Percentiles rank a stretch among this genome's conserved stretches.
These are phyloP conservation scores for Mycena sp. DNA, from an alignment of 1,284 basidiomycete genomes.

Conservation along the genomic window DNA sequence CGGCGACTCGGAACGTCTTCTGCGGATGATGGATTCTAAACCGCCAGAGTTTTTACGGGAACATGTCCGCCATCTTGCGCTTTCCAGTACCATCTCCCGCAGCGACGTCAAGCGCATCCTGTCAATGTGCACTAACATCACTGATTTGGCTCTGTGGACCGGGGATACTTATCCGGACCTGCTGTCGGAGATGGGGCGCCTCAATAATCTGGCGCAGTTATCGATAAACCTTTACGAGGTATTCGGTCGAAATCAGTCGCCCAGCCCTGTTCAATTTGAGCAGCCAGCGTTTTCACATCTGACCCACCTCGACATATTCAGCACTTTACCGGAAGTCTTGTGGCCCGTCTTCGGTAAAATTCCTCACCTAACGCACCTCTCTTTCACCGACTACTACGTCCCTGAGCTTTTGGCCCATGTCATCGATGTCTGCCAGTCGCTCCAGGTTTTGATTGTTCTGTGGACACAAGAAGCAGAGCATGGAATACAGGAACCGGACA, in stretches of 20 bases:
- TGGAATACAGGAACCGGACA: not conserved
- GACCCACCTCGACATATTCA: constrained; percentile 26
- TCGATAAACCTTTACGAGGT: constrained; percentile 15
- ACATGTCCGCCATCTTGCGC: constrained; percentile 22
- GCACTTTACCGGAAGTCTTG: not conserved
- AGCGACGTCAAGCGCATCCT: constrained; percentile 3
- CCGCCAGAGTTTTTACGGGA: constrained; percentile 3
- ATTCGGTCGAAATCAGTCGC: constrained; percentile 5
- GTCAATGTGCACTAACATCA: constrained; percentile 13
- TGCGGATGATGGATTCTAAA: constrained; percentile 14
- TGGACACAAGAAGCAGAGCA: constrained; percentile 5
- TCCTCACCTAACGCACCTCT: constrained; percentile 16
- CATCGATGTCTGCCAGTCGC: not conserved
- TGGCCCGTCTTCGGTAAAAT: constrained; percentile 20
- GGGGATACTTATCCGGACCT: constrained; percentile 22
- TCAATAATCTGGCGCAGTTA: constrained; percentile 11
- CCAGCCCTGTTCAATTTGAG: not conserved
- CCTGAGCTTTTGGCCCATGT: not conserved
- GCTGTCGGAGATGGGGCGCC: not conserved
- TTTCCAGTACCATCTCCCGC: not conserved
- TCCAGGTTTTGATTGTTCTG: constrained; percentile 8
- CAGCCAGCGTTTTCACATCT: constrained; percentile 10
- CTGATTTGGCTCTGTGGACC: constrained; percentile 16
- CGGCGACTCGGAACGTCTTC: not conserved
- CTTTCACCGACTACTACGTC: constrained; percentile 7